phyloP scores from a whole-genome alignment of 805 yeast species.

The Teunomyces atbi region DNA sequence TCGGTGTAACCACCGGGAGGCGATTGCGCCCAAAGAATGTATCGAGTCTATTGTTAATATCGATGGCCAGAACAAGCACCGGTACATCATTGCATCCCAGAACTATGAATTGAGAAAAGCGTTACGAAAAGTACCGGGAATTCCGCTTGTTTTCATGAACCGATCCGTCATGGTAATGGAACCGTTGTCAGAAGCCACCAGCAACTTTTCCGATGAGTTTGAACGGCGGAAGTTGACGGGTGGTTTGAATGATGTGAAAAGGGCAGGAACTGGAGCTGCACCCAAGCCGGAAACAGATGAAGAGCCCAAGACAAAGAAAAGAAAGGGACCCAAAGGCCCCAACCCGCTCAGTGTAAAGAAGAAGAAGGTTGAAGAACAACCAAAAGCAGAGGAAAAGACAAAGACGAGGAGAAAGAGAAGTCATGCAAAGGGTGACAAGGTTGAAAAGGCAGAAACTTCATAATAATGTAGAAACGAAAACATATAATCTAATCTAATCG shows the following conservation, averaged over 20 bases:
- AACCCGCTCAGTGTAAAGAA: constrained; percentile 89
- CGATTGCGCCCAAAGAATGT: constrained; percentile 71
- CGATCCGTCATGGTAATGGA: constrained; percentile 96
- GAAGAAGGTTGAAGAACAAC: constrained; percentile 44
- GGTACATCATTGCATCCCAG: constrained; percentile 88
- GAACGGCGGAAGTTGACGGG: constrained; percentile 70
- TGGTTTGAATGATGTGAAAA: constrained; percentile 70
- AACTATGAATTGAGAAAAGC: constrained; percentile 64
- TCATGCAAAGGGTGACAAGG: constrained; percentile 1
- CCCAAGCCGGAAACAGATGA: constrained; percentile 21
- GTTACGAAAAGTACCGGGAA: constrained; percentile 79
- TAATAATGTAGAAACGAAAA: background rate
- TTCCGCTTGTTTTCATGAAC: constrained; percentile 83
- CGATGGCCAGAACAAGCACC: constrained; percentile 79
- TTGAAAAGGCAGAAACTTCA: background rate
- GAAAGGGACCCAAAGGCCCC: constrained; percentile 76
- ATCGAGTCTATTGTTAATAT: constrained; percentile 66
- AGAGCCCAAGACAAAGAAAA: constrained; percentile 38
- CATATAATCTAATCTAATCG: background rate
- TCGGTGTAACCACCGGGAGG: constrained; percentile 80
- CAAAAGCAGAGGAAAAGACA: constrained; percentile 8
- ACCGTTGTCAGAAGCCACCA: constrained; percentile 76
- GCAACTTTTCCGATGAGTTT: constrained; percentile 31
- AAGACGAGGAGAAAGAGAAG: constrained; percentile 11
- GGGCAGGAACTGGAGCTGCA: constrained; percentile 37